Evolutionary conservation across 257 asterid species (phyloP).

Genomic region (Thymus mandschuricus): DNA sequence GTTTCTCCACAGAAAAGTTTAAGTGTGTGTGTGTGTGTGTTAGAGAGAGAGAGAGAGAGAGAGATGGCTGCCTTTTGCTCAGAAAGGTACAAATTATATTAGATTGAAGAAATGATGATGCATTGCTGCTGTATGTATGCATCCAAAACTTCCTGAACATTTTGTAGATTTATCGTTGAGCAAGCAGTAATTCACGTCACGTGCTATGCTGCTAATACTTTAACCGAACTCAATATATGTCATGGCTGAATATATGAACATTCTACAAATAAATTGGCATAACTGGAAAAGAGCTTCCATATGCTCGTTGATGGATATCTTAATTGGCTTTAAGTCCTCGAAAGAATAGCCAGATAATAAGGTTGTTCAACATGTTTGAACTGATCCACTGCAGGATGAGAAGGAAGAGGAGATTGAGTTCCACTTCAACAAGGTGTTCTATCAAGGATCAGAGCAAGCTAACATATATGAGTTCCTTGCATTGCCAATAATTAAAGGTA

Average conservation of each 20-base stretch:
- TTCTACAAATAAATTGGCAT: not conserved
- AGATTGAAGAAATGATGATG: not conserved
- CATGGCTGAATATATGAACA: constrained; percentile 16
- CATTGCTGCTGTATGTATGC: not conserved
- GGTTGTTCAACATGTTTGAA: not conserved
- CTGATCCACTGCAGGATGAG: constrained; percentile 56
- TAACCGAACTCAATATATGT: not conserved
- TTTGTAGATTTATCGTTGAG: not conserved
- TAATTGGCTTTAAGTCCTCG: not conserved
- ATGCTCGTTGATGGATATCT: not conserved
- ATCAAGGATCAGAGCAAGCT: constrained; percentile 75
- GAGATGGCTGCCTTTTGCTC: not conserved
- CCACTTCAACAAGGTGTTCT: constrained; percentile 74
- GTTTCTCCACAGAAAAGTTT: not conserved
- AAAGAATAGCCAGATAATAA: not conserved
- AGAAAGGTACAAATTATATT: not conserved
- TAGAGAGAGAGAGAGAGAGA: not conserved
- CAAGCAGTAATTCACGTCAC: not conserved
- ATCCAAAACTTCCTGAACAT: not conserved
- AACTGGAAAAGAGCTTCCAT: not conserved
- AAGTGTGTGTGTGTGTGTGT: not conserved
- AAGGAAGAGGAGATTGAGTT: constrained; percentile 76
- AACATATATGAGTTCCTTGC: constrained; percentile 69
- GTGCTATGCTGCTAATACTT: not conserved
- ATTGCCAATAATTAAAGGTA: constrained; percentile 71